Evolutionary conservation across 2,329 filamentous ascomycete genomes (phyloP).

Genomic region (Alternaria tenuissima): DNA sequence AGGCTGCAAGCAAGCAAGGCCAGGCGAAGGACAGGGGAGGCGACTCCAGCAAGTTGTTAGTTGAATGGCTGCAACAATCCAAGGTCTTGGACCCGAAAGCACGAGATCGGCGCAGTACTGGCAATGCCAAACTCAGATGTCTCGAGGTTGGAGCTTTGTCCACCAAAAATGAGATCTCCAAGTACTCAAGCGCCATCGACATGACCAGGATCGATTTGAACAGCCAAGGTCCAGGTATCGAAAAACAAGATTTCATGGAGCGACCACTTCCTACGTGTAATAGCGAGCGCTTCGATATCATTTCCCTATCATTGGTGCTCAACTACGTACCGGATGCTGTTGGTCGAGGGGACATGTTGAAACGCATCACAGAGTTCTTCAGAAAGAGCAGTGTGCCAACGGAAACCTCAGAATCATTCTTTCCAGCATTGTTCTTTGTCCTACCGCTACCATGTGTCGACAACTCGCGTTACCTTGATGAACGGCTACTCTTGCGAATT

Average conservation of each 20-base stretch:
- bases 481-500: conserved; percentile 72
- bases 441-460: conserved; percentile 85
- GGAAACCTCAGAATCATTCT: conserved; percentile 17
- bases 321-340: conserved; percentile 88
- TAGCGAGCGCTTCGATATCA: conserved; percentile 79
- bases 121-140: conserved; percentile 62
- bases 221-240: conserved; percentile 81
- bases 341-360: conserved; percentile 83
- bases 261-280: conserved; percentile 72
- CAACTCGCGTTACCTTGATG: conserved; percentile 90
- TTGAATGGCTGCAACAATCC: conserved; percentile 63
- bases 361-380: conserved; percentile 47
- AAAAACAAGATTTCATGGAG: conserved; percentile 93
- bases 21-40: conserved; percentile 68
- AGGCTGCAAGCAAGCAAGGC: conserved; percentile 68
- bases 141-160: conserved; percentile 92
- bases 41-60: conserved; percentile 67
- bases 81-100: conserved; percentile 29
- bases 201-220: conserved; percentile 89
- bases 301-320: conserved; percentile 89
- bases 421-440: conserved; percentile 83
- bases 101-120: conserved; percentile 9
- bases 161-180: conserved; percentile 83
- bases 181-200: conserved; percentile 69
- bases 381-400: conserved; percentile 12